Conservation (phyloP, 1,139 yeast species). For the Candida sojae region DNA sequence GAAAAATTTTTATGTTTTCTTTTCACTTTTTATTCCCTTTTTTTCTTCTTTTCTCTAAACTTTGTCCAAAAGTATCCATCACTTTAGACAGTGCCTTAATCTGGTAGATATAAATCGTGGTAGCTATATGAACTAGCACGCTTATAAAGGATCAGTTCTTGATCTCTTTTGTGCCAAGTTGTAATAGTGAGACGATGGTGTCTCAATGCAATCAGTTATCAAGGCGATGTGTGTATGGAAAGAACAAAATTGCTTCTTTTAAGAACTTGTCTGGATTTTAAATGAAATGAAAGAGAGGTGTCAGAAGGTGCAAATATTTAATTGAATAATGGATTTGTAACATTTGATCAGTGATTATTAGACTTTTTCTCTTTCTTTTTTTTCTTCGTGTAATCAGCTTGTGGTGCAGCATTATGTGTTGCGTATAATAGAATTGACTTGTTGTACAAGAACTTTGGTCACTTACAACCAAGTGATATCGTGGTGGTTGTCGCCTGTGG, state of each 20-base stretch:
- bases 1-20: constrained; percentile 5
- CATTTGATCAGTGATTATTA: too few species aligned
- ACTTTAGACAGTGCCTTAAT: constrained; percentile 52
- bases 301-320: constrained; percentile 48
- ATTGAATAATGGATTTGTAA: background rate
- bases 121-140: constrained; percentile 8
- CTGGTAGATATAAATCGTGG: constrained; percentile 18
- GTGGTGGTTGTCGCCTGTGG: constrained; percentile 67
- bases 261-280: constrained; percentile 55
- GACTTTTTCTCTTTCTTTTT: background rate
- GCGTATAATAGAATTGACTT: constrained; percentile 41
- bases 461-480: constrained; percentile 46
- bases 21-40: constrained; percentile 4
- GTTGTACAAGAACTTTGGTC: constrained; percentile 29
- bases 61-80: constrained; percentile 59
- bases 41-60: constrained; percentile 26
- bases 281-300: constrained; percentile 53
- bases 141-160: constrained; percentile 23
- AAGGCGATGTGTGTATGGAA: constrained; percentile 53
- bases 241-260: constrained; percentile 42
- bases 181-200: constrained; percentile 4
- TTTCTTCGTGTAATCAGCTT: constrained; percentile 66
- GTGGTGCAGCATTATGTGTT: constrained; percentile 68
- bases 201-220: constrained; percentile 23
- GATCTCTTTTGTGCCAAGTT: constrained; percentile 15